Evolutionary conservation across 257 asterid genomes (phyloP).

Genomic region (Verbascum thapsus): DNA sequence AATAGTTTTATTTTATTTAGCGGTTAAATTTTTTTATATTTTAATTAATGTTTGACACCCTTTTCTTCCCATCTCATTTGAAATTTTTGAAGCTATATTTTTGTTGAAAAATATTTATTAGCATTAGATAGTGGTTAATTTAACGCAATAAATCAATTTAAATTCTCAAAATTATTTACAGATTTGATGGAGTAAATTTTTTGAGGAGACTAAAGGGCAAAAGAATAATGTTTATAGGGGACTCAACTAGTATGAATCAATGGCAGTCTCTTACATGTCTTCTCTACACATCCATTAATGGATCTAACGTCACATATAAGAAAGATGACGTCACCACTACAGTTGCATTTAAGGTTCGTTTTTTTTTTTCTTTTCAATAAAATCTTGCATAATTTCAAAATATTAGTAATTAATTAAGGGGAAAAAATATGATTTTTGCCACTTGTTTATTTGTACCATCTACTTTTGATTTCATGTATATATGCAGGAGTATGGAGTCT

Average conservation of each 20-base stretch:
- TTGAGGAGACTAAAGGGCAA: constrained; percentile 41
- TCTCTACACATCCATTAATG: constrained; percentile 34
- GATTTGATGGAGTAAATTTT: constrained; percentile 44
- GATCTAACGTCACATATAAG: constrained; percentile 23
- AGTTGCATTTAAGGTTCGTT: constrained; percentile 39
- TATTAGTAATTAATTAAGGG: background rate
- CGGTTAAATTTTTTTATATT: too few species aligned
- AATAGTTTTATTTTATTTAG: too few species aligned
- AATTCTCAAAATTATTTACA: background rate
- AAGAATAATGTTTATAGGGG: constrained; percentile 51
- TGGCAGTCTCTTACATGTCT: constrained; percentile 46
- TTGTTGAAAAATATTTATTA: too few species aligned
- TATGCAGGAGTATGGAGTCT: constrained; percentile 39
- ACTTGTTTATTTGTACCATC: background rate
- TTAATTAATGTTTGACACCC: too few species aligned
- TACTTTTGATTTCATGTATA: background rate
- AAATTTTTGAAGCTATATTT: too few species aligned
- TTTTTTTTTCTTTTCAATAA: background rate
- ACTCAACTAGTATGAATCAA: constrained; percentile 44
- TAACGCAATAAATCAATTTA: too few species aligned
- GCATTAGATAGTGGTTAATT: too few species aligned
- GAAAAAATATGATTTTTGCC: background rate
- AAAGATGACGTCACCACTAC: constrained; percentile 16
- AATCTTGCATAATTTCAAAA: background rate
- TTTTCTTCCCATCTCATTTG: too few species aligned